A percentile compares a stretch with the other conserved stretches of the same genome.
Conservation (phyloP, 2,329 filamentous ascomycete genomes). For the Hirsutella minnesotensis region DNA sequence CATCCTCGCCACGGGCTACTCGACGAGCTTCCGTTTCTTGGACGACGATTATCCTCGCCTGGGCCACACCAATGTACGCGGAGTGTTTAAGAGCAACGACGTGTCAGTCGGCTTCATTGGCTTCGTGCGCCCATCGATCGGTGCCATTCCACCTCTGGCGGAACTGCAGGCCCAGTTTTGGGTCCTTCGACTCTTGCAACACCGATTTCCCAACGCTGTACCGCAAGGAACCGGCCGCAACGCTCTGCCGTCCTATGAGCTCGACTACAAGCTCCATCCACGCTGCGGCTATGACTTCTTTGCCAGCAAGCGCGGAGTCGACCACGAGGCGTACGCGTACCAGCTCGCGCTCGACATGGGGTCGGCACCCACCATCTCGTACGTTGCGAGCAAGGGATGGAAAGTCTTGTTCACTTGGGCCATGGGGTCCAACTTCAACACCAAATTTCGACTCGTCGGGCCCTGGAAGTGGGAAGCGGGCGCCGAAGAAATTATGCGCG, state of each 20-base stretch:
- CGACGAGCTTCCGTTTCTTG: conserved; percentile 27
- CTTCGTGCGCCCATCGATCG: conserved; percentile 32
- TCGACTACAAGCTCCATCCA: conserved; percentile 27
- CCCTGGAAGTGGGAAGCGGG: conserved; percentile 27
- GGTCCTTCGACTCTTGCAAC: conserved; percentile 26
- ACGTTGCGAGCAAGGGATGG: conserved; percentile 22
- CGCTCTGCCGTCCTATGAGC: conserved; percentile 20
- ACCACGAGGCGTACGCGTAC: conserved; percentile 37
- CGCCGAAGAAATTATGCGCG: conserved; percentile 25
- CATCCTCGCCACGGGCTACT: conserved; percentile 35
- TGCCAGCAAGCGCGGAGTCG: conserved; percentile 27
- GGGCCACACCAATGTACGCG: conserved; percentile 37
- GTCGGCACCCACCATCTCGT: conserved; percentile 23
- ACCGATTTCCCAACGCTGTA: conserved; percentile 12
- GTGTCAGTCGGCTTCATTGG: conserved; percentile 32
- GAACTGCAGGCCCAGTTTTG: conserved; percentile 37
- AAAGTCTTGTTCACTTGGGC: conserved; percentile 32
- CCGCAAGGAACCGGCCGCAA: conserved; percentile 7
- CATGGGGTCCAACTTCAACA: conserved; percentile 35
- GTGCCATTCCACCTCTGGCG: conserved; percentile 34
- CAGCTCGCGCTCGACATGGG: conserved; percentile 36
- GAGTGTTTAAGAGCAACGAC: conserved; percentile 33
- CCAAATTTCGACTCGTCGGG: conserved; percentile 33
- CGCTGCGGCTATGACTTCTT: conserved; percentile 20
- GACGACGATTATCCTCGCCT: conserved; percentile 27